These are phyloP conservation scores for Boletellus sp. DNA, from an alignment of 768 basidiomycete species.

Conservation along the genomic window DNA sequence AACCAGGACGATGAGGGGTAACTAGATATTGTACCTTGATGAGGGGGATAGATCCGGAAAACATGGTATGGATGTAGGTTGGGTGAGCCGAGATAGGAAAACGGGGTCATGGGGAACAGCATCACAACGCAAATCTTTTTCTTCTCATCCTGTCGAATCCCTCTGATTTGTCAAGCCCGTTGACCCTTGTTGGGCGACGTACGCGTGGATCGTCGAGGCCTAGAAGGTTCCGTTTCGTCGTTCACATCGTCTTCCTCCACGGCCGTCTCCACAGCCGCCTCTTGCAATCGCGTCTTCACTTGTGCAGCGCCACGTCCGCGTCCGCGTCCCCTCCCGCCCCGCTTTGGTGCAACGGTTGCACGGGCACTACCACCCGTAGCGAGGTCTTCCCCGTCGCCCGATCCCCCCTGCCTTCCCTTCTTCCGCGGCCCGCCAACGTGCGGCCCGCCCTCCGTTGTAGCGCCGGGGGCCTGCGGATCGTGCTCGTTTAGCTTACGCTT, in stretches of 20 bases:
- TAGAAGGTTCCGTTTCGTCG: conserved; percentile 21
- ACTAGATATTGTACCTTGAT: conserved; percentile 6
- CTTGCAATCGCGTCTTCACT: conserved; percentile 20
- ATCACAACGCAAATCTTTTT: neutral
- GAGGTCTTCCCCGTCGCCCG: conserved; percentile 18
- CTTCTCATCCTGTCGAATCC: neutral
- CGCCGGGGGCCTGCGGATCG: conserved; percentile 25
- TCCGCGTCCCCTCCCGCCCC: conserved; percentile 11
- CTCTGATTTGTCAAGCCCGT: conserved; percentile 3
- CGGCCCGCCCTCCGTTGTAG: conserved; percentile 18
- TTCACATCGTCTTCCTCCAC: conserved; percentile 30
- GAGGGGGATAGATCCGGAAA: conserved; percentile 1
- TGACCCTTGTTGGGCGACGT: conserved; percentile 33
- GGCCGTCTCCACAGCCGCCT: conserved; percentile 24
- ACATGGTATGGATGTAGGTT: neutral
- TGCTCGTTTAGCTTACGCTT: conserved; percentile 38
- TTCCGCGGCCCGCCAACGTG: conserved; percentile 18
- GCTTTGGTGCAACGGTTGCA: conserved; percentile 9
- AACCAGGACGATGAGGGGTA: conserved; percentile 4
- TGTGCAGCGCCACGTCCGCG: conserved; percentile 18
- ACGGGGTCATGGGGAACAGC: neutral
- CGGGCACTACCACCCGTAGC: conserved; percentile 8
- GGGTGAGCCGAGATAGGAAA: neutral
- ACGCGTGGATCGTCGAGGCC: conserved; percentile 35
- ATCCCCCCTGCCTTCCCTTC: conserved; percentile 17